phyloP scores from a whole-genome alignment of 2,329 filamentous ascomycete species.

The Myriosclerotinia curreyana region DNA sequence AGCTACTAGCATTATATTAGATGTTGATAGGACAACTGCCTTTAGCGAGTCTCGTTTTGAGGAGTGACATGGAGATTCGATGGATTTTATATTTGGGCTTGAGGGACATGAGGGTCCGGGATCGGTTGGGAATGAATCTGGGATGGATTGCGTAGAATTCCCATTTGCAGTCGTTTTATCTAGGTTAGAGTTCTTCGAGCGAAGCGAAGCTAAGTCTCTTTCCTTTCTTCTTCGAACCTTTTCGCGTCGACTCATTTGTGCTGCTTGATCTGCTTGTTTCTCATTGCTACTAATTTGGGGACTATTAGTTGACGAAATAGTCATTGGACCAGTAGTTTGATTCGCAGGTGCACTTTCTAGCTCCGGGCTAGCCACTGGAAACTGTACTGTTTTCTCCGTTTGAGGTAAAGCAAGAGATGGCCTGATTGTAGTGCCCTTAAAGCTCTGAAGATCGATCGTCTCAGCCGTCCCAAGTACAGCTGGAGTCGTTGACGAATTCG shows the following conservation, averaged over 20 bases:
- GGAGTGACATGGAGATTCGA: not conserved
- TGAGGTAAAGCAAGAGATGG: not conserved
- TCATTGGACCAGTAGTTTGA: not conserved
- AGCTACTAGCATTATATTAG: constrained; percentile 4
- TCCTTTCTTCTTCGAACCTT: constrained; percentile 31
- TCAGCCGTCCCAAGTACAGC: constrained; percentile 15
- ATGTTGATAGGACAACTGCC: not conserved
- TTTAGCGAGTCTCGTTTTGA: not conserved
- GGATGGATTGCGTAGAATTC: not conserved
- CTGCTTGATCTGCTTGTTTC: not conserved
- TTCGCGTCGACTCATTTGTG: constrained; percentile 27
- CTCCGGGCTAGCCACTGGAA: not conserved
- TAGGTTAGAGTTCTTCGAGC: not conserved
- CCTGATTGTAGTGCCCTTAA: not conserved
- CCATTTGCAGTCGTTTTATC: not conserved
- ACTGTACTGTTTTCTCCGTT: not conserved
- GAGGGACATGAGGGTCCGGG: not conserved
- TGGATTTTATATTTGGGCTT: not conserved
- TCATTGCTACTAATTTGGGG: not conserved
- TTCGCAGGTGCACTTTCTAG: not conserved
- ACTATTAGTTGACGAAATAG: not conserved
- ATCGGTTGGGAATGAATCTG: not conserved
- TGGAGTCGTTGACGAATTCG: not conserved
- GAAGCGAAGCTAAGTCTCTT: constrained; percentile 30
- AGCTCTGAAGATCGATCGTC: constrained; percentile 12